phyloP scores from a whole-genome alignment of 202 grass and related monocot genomes.

The Panicum virgatum region DNA sequence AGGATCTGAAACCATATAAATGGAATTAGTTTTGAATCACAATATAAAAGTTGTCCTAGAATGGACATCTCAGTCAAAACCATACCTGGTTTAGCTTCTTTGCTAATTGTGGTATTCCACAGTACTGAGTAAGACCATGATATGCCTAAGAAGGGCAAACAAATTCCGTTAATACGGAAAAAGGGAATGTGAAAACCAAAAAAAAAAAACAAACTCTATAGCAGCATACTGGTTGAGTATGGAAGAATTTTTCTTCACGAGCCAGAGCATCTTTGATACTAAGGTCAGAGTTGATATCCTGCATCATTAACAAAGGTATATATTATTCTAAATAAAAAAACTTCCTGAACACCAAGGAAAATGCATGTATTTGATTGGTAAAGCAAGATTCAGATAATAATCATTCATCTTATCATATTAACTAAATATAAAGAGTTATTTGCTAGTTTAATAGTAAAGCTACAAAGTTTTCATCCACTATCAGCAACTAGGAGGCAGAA shows the following conservation, averaged over 20 bases:
- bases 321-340: slow-evolving; percentile 26
- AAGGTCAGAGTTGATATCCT: slow-evolving; percentile 89
- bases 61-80: not conserved
- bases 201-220: slow-evolving; percentile 10
- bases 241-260: slow-evolving; percentile 89
- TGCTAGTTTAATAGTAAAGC: not conserved
- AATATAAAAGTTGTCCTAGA: not conserved
- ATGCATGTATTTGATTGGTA: not conserved
- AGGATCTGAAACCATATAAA: slow-evolving; percentile 70
- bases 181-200: not conserved
- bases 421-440: not conserved
- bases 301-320: slow-evolving; percentile 36
- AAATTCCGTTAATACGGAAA: slow-evolving; percentile 19
- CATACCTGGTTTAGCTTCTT: slow-evolving; percentile 96
- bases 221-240: slow-evolving; percentile 69
- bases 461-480: not conserved
- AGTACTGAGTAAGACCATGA: slow-evolving; percentile 88
- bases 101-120: slow-evolving; percentile 91
- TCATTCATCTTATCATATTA: not conserved
- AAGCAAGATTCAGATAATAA: slow-evolving; percentile 2
- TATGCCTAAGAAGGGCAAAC: slow-evolving; percentile 68
- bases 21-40: slow-evolving; percentile 14
- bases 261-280: slow-evolving; percentile 94
- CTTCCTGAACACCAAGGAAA: slow-evolving; percentile 1
- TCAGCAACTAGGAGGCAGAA: not conserved